Evolutionary conservation across 495 filamentous ascomycete species (phyloP).

Genomic region (Immersiella caudata): DNA sequence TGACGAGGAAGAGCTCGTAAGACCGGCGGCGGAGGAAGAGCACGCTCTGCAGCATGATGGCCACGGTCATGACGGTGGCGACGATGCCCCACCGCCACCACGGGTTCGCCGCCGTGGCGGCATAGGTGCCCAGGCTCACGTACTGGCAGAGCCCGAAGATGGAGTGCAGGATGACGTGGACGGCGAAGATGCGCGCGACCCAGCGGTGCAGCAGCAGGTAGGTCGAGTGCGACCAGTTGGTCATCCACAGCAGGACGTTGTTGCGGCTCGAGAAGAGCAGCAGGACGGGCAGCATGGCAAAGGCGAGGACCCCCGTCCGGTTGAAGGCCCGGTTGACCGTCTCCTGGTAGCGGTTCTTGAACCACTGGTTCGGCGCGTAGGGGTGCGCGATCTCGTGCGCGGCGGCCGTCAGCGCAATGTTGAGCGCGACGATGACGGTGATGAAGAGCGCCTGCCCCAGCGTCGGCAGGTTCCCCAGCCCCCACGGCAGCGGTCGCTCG

Average conservation of each 20-base stretch:
- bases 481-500: constrained; percentile 28
- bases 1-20: constrained; percentile 48
- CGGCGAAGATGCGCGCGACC: constrained; percentile 43
- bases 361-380: constrained; percentile 31
- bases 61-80: constrained; percentile 32
- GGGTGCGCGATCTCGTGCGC: constrained; percentile 36
- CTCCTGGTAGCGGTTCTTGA: constrained; percentile 30
- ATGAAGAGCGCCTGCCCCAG: constrained; percentile 45
- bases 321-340: constrained; percentile 41
- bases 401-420: constrained; percentile 44
- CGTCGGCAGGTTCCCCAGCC: constrained; percentile 41
- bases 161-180: constrained; percentile 44
- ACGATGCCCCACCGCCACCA: constrained; percentile 50
- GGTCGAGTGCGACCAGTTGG: constrained; percentile 49
- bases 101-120: constrained; percentile 15
- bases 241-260: constrained; percentile 49
- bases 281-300: constrained; percentile 37
- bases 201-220: constrained; percentile 51
- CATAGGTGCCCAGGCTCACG: constrained; percentile 24
- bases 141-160: constrained; percentile 29
- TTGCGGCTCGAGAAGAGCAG: constrained; percentile 47
- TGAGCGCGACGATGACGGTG: constrained; percentile 39
- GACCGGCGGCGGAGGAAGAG: constrained; percentile 34
- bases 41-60: constrained; percentile 23
- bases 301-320: constrained; percentile 44